Evolutionary conservation across 257 asterid species (phyloP).

Genomic region (Primulina huaijiensis): DNA sequence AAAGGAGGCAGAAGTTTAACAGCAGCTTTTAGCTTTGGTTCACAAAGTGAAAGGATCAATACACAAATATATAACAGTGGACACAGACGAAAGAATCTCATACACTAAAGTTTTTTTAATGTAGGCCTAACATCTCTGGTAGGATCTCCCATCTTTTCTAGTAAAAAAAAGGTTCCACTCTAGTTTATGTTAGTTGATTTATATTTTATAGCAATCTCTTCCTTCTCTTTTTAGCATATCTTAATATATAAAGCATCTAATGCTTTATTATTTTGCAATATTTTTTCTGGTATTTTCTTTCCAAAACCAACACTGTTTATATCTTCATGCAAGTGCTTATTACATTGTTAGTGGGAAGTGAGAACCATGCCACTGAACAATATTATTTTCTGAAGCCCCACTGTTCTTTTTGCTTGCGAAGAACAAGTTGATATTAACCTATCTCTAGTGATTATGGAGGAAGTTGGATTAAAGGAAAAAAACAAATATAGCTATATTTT

Average conservation of each 20-base stretch:
- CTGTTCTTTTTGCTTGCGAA: neutral
- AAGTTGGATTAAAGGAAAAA: neutral
- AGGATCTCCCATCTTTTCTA: too few relatives aligned
- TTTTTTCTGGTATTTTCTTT: neutral
- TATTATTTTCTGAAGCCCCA: neutral
- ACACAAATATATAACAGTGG: slow-evolving; percentile 49
- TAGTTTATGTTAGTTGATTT: slow-evolving; percentile 28
- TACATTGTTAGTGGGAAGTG: neutral
- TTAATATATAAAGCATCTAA: neutral
- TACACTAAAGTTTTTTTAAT: slow-evolving; percentile 17
- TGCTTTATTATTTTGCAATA: neutral
- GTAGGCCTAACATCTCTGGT: slow-evolving; percentile 50
- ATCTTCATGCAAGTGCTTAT: neutral
- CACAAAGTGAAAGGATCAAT: slow-evolving; percentile 38
- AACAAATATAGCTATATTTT: neutral
- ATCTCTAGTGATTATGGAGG: neutral
- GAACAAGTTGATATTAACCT: neutral
- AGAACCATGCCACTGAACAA: slow-evolving; percentile 1
- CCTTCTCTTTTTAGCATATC: slow-evolving; percentile 16
- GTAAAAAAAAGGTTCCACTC: slow-evolving; percentile 37
- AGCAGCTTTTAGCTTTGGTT: slow-evolving; percentile 37
- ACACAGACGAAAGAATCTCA: slow-evolving; percentile 33
- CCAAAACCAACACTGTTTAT: neutral
- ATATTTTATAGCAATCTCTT: slow-evolving; percentile 20
- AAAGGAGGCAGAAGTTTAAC: slow-evolving; percentile 30